These are phyloP conservation scores for Kazachstania bromeliacearum DNA, from an alignment of 805 yeast species.

Conservation along the genomic window DNA sequence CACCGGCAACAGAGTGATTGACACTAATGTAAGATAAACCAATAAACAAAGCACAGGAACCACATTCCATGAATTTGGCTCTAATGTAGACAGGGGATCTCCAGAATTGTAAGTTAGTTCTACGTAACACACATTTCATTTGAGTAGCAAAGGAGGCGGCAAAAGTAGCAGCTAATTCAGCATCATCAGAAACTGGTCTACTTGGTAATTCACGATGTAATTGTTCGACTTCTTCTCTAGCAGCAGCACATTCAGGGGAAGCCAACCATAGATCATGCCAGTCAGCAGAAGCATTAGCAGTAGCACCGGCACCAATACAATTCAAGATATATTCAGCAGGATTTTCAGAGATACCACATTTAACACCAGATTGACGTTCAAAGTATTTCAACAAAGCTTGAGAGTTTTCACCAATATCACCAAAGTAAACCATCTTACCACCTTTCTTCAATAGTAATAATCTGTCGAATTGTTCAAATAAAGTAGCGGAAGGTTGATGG, in stretches of 20 bases:
- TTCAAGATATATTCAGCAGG: slow-evolving; percentile 73
- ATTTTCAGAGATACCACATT: slow-evolving; percentile 51
- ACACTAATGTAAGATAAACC: slow-evolving; percentile 62
- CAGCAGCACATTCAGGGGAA: slow-evolving; percentile 41
- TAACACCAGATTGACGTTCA: slow-evolving; percentile 63
- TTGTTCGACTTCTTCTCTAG: slow-evolving; percentile 42
- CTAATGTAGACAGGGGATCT: slow-evolving; percentile 53
- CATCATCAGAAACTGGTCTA: slow-evolving; percentile 27
- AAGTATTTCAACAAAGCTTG: slow-evolving; percentile 50
- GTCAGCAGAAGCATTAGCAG: slow-evolving; percentile 47
- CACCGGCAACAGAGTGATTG: slow-evolving; percentile 49
- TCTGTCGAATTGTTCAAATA: slow-evolving; percentile 60
- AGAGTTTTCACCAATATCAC: slow-evolving; percentile 65
- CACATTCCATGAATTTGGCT: slow-evolving; percentile 46
- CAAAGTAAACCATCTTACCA: slow-evolving; percentile 74
- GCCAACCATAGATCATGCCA: slow-evolving; percentile 56
- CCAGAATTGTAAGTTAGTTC: slow-evolving; percentile 56
- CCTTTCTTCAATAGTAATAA: slow-evolving; percentile 60
- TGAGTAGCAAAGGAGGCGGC: slow-evolving; percentile 39
- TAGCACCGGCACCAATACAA: slow-evolving; percentile 75
- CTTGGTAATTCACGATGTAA: slow-evolving; percentile 40
- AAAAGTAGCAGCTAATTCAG: slow-evolving; percentile 34
- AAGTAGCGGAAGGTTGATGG: slow-evolving; percentile 68
- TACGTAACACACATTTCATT: slow-evolving; percentile 35
- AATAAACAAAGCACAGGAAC: slow-evolving; percentile 48